These are phyloP conservation scores for Monosporascus sp. DNA, from an alignment of 2,329 filamentous ascomycete genomes.

Conservation along the genomic window DNA sequence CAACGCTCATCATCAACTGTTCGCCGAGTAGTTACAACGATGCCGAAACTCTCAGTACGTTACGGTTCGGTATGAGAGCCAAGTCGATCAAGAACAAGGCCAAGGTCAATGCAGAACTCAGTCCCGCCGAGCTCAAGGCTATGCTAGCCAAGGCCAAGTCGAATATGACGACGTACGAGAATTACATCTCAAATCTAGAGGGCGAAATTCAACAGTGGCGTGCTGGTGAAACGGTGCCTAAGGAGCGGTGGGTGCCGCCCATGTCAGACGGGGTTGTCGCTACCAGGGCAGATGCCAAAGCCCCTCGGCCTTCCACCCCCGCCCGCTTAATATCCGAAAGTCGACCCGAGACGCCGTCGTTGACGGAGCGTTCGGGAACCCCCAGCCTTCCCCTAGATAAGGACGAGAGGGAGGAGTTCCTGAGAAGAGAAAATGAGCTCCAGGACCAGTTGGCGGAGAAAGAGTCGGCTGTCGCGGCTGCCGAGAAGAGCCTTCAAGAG, in stretches of 20 bases:
- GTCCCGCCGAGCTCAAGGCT: slow-evolving; percentile 88
- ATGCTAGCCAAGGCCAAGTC: slow-evolving; percentile 88
- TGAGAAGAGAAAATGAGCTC: slow-evolving; percentile 91
- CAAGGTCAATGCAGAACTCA: slow-evolving; percentile 98
- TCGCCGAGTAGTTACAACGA: slow-evolving; percentile 99
- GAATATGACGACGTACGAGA: slow-evolving; percentile 83
- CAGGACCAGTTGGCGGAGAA: slow-evolving; percentile 95
- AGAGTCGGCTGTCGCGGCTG: slow-evolving; percentile 72
- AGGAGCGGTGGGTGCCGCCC: slow-evolving; percentile 77
- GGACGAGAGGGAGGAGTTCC: slow-evolving; percentile 93
- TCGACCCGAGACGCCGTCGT: slow-evolving; percentile 55
- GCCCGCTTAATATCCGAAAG: slow-evolving; percentile 49
- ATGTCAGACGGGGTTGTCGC: slow-evolving; percentile 47
- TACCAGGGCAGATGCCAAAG: slow-evolving; percentile 37
- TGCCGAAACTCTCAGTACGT: slow-evolving; percentile 83
- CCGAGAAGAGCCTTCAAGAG: slow-evolving; percentile 75
- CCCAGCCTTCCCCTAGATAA: slow-evolving; percentile 87
- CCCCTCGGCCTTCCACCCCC: slow-evolving; percentile 48
- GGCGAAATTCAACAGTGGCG: slow-evolving; percentile 84
- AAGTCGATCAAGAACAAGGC: slow-evolving; percentile 99
- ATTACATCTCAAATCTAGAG: slow-evolving; percentile 78
- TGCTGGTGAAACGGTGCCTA: slow-evolving; percentile 79
- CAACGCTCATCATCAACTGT: slow-evolving; percentile 98
- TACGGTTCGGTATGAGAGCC: slow-evolving; percentile 91
- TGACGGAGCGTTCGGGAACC: slow-evolving; percentile 79